Evolutionary conservation across 176 grass and related monocot species (phyloP), one percentile per base, ranked within the genome.

Genomic region (Bromus sterilis): DNA sequence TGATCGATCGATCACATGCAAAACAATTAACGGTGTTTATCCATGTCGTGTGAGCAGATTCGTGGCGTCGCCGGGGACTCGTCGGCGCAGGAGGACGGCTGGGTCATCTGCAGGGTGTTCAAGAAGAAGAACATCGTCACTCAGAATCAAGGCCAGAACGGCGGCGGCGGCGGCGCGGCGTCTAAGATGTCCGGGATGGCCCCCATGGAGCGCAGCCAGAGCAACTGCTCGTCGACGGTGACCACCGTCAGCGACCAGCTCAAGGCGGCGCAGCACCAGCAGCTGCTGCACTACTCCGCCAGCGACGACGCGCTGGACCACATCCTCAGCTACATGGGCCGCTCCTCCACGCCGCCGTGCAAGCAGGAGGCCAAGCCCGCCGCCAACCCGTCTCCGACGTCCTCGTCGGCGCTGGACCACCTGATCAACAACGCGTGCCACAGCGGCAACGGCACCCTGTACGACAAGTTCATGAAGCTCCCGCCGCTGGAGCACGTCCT

Each of bases 21-120:
- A n/a, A n/a, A n/a, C n/a, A n/a, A n/a, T n/a, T n/a, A n/a, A n/a
- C n/a, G n/a, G n/a, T n/a, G n/a, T n/a, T n/a, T n/a, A n/a, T n/a
- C n/a, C n/a, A n/a, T n/a, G n/a, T n/a, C n/a, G n/a, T n/a, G n/a
- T 68, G 28, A 74, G 51, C 84, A 91, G 88, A 86, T 84, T 4
- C 66, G 77, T 26, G 70, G 56, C 49, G 44, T 66, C 6, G 74
- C 56, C 43, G 94, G 79, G 46, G 94, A 97, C 30, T 43, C 82
- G 13, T 43, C 82, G 13, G 71, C 55, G 37, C 91, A 89, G 86
- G 91, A 97, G 84, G 94, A 97, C 58, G 94, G 89, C 9, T 97
- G 94, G 94, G 94, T 97, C 9, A 81, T 97, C 53, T 97, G 94
- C 89, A 86, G 85, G 84, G 89, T 97, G 37, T 97, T 97, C 91